These are phyloP conservation scores for Pseudopyricularia javanii DNA, from an alignment of 2,329 filamentous ascomycete genomes.

Conservation along the genomic window DNA sequence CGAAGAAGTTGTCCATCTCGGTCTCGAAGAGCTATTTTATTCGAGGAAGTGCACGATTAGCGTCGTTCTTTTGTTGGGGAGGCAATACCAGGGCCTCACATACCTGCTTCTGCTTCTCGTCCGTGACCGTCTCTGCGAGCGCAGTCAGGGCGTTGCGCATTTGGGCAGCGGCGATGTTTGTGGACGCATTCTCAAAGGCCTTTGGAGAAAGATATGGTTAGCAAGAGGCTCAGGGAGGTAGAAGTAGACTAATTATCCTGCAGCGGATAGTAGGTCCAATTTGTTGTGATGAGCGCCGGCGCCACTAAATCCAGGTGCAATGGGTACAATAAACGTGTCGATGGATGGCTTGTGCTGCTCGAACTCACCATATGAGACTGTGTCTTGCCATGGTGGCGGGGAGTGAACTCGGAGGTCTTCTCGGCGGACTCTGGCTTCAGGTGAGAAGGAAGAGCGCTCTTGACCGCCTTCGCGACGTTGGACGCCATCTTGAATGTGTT, in stretches of 20 bases:
- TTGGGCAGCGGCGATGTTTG: constrained; percentile 92
- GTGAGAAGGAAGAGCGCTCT: constrained; percentile 71
- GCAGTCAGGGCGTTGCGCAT: constrained; percentile 97
- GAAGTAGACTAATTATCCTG: too few relatives aligned
- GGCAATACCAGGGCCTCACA: background rate
- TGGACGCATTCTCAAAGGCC: constrained; percentile 99
- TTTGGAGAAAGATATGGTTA: constrained; percentile 22
- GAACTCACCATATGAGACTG: constrained; percentile 72
- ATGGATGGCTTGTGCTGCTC: background rate
- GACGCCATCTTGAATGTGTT: constrained; percentile 47
- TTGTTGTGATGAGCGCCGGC: too few relatives aligned
- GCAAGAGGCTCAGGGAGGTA: too few relatives aligned
- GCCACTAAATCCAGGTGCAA: too few relatives aligned
- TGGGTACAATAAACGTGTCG: too few relatives aligned
- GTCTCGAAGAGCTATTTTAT: constrained; percentile 73
- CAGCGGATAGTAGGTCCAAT: too few relatives aligned
- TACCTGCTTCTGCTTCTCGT: constrained; percentile 76
- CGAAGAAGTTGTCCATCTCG: constrained; percentile 99
- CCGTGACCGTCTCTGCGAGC: constrained; percentile 79
- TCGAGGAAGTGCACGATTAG: too few relatives aligned
- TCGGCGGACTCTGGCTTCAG: constrained; percentile 50
- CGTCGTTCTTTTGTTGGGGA: constrained; percentile 2
- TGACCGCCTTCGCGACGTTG: constrained; percentile 59
- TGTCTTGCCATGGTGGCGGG: constrained; percentile 72
- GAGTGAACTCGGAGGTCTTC: constrained; percentile 37